phyloP scores from a whole-genome alignment of 139 green algal genomes.

The Chlamydomonas sp. region DNA sequence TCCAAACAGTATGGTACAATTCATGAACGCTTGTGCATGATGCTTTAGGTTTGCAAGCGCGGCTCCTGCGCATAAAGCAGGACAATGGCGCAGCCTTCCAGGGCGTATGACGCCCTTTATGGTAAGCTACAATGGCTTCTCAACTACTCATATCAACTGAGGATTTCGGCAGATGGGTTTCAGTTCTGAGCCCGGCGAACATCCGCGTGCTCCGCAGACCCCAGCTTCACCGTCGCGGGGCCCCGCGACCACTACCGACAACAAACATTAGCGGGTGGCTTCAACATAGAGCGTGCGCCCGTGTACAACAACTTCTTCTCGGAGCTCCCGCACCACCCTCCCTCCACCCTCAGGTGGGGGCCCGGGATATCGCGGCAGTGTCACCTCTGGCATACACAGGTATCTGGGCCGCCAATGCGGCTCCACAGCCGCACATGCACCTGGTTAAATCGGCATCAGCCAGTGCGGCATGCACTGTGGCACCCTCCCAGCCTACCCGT shows the following conservation, averaged over 20 bases:
- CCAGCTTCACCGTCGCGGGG: constrained; percentile 72
- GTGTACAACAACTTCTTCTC: constrained; percentile 78
- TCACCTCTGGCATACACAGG: too few species aligned
- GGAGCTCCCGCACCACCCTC: constrained; percentile 68
- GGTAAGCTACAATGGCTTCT: constrained; percentile 32
- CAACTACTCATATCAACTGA: not conserved
- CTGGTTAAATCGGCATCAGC: too few species aligned
- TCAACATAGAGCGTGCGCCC: constrained; percentile 62
- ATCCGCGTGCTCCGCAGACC: constrained; percentile 55
- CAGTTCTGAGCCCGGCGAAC: not conserved
- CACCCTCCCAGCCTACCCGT: not conserved
- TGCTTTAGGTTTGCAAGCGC: too few species aligned
- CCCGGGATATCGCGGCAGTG: too few species aligned
- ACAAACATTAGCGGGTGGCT: constrained; percentile 64
- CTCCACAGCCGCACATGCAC: too few species aligned
- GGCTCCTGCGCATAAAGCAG: too few species aligned
- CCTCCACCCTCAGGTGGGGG: constrained; percentile 51
- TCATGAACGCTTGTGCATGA: too few species aligned
- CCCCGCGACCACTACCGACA: constrained; percentile 77
- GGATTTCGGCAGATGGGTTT: not conserved
- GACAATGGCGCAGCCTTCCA: constrained; percentile 25
- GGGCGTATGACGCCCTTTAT: constrained; percentile 67
- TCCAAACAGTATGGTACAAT: too few species aligned
- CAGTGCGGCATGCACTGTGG: too few species aligned
- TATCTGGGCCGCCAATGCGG: too few species aligned